Conservation (phyloP, 2,329 filamentous ascomycete species). For the Bipolaris oryzae region DNA sequence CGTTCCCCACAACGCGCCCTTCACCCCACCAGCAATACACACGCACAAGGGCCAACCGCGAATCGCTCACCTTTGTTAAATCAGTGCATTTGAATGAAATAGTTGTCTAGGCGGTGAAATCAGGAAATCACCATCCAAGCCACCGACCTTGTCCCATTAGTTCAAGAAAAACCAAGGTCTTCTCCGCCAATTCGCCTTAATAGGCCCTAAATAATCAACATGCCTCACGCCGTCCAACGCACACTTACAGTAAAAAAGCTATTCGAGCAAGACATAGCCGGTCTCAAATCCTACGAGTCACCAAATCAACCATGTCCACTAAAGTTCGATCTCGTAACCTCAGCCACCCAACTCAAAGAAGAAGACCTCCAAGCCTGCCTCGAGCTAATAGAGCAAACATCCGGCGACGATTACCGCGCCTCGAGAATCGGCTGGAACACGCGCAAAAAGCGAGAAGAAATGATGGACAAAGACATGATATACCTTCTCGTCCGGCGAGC, state of each 20-base stretch:
- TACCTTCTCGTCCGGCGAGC: conserved; percentile 63
- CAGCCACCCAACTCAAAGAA: conserved; percentile 39
- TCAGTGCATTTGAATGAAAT: not conserved
- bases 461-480: conserved; percentile 69
- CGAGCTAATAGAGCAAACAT: conserved; percentile 66
- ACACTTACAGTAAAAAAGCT: conserved; percentile 7
- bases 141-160: not conserved
- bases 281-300: conserved; percentile 5
- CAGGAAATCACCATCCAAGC: not conserved
- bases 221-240: conserved; percentile 7
- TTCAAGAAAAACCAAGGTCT: not conserved
- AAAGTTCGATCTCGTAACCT: conserved; percentile 30
- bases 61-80: not conserved
- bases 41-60: not conserved
- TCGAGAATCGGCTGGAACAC: conserved; percentile 70
- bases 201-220: not conserved
- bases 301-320: conserved; percentile 5
- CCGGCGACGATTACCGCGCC: conserved; percentile 65
- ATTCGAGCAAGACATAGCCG: conserved; percentile 8
- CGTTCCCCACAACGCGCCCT: conserved; percentile 11
- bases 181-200: not conserved
- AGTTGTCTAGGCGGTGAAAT: not conserved
- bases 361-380: conserved; percentile 58
- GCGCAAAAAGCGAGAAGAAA: conserved; percentile 67
- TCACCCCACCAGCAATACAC: not conserved